Conservation (phyloP, 2,329 filamentous ascomycete species). For the Aureobasidium sp. region DNA sequence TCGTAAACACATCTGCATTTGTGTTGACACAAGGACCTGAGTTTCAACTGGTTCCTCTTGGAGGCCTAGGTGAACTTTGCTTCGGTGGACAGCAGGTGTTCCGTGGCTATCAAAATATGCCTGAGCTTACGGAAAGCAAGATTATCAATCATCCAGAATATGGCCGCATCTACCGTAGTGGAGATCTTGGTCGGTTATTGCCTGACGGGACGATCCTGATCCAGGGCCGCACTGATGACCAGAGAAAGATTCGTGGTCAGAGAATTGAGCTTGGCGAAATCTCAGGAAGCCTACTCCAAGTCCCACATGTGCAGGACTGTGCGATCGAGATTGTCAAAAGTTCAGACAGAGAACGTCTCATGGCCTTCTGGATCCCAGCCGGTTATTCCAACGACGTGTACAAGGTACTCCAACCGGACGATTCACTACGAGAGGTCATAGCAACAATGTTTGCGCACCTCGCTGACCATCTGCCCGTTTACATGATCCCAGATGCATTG, state of each 20-base stretch:
- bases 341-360: slow-evolving; percentile 47
- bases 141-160: slow-evolving; percentile 62
- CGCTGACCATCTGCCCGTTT: slow-evolving; percentile 53
- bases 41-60: slow-evolving; percentile 55
- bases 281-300: slow-evolving; percentile 53
- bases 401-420: slow-evolving; percentile 33
- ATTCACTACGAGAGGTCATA: slow-evolving; percentile 26
- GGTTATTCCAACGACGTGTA: slow-evolving; percentile 26
- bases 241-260: slow-evolving; percentile 76
- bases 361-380: slow-evolving; percentile 60
- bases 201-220: slow-evolving; percentile 69
- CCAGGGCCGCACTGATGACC: slow-evolving; percentile 65
- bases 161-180: slow-evolving; percentile 73
- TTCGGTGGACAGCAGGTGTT: slow-evolving; percentile 79
- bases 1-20: slow-evolving; percentile 70
- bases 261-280: slow-evolving; percentile 75
- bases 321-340: slow-evolving; percentile 53
- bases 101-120: slow-evolving; percentile 63
- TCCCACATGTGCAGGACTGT: slow-evolving; percentile 51
- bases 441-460: slow-evolving; percentile 50
- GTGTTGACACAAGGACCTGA: slow-evolving; percentile 45
- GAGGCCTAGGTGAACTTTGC: slow-evolving; percentile 74
- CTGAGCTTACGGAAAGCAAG: slow-evolving; percentile 55
- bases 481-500: slow-evolving; percentile 73
- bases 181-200: slow-evolving; percentile 74